Evolutionary conservation across 192 early-diverging fungal species (phyloP).

Genomic region (Glomus cerebriforme): DNA sequence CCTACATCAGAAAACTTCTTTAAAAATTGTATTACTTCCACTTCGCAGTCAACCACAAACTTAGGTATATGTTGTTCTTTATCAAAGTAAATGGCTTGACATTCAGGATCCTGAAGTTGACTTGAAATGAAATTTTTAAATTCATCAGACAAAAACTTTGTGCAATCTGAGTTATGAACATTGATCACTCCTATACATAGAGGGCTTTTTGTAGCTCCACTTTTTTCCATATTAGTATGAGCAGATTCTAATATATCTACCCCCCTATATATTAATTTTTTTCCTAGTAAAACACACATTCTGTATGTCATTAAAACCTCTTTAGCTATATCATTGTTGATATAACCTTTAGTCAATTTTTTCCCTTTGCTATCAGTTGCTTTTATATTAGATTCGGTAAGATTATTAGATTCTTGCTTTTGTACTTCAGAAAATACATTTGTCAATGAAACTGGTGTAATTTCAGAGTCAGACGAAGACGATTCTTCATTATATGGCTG

Average conservation of each 20-base stretch:
- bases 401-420: too few relatives aligned
- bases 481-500: too few relatives aligned
- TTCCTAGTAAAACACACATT: not conserved
- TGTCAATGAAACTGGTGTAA: too few relatives aligned
- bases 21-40: not conserved
- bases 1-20: not conserved
- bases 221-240: not conserved
- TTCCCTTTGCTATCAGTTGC: not conserved
- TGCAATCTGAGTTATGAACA: not conserved
- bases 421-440: too few relatives aligned
- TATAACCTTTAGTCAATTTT: not conserved
- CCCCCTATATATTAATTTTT: not conserved
- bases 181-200: conserved; percentile 1
- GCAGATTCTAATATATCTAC: not conserved
- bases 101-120: not conserved
- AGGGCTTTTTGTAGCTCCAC: not conserved
- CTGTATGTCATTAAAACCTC: not conserved
- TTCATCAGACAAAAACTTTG: not conserved
- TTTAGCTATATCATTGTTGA: not conserved
- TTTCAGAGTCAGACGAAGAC: too few relatives aligned
- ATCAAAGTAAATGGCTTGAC: not conserved
- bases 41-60: not conserved
- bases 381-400: too few relatives aligned
- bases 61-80: not conserved
- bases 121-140: too few relatives aligned